Percentiles rank a stretch among this genome's conserved stretches.
phyloP scores from a whole-genome alignment of 768 basidiomycete species.

The Phylloporus rhodoxanthus region DNA sequence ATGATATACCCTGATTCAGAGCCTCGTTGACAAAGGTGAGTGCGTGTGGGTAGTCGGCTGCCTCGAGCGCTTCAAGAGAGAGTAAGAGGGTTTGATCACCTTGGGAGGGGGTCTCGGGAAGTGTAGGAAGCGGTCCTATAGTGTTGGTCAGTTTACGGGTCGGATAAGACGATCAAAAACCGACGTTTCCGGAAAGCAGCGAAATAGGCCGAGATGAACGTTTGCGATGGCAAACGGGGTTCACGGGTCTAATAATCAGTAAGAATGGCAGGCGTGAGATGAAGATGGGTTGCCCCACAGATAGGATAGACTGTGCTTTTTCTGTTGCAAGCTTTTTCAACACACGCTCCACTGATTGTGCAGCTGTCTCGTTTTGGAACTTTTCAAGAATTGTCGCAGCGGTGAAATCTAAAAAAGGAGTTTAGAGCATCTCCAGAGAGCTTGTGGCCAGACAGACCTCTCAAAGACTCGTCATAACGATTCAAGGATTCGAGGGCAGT shows the following conservation, averaged over 20 bases:
- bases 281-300: slow-evolving; percentile 36
- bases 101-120: slow-evolving; percentile 68
- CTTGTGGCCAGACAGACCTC: slow-evolving; percentile 47
- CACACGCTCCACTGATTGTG: slow-evolving; percentile 84
- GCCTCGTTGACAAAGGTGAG: slow-evolving; percentile 78
- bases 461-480: slow-evolving; percentile 67
- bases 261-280: background rate
- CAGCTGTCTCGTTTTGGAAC: slow-evolving; percentile 78
- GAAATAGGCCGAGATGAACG: slow-evolving; percentile 93
- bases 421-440: background rate
- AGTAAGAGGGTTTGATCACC: slow-evolving; percentile 82
- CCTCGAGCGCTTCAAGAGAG: slow-evolving; percentile 77
- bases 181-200: slow-evolving; percentile 89
- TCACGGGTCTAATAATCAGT: slow-evolving; percentile 47
- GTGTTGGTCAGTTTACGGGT: background rate
- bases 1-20: slow-evolving; percentile 79
- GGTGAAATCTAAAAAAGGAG: slow-evolving; percentile 66
- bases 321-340: slow-evolving; percentile 73
- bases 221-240: slow-evolving; percentile 78
- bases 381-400: slow-evolving; percentile 93
- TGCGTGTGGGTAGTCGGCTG: slow-evolving; percentile 79
- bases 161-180: slow-evolving; percentile 22
- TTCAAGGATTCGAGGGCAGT: slow-evolving; percentile 76
- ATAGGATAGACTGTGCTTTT: slow-evolving; percentile 68
- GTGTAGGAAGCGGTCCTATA: slow-evolving; percentile 56